Conservation (phyloP, 345 rosid species). For the Melastoma malabathricum region DNA sequence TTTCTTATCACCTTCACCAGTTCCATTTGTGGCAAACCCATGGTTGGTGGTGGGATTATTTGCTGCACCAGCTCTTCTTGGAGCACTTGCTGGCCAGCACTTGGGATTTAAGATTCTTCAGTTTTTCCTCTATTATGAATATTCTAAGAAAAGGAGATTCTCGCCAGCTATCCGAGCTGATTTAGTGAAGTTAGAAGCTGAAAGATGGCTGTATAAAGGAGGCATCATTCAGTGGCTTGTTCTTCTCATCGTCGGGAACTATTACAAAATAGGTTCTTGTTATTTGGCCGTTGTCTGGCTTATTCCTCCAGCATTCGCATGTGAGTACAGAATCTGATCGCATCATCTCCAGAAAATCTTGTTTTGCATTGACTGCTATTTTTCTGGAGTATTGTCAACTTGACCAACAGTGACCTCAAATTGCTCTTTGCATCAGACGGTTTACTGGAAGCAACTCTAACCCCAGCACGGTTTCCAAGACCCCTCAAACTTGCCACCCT, state of each 20-base stretch:
- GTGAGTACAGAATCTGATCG: constrained; percentile 34
- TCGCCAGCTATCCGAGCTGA: constrained; percentile 33
- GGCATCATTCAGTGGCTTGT: constrained; percentile 80
- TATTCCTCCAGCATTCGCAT: constrained; percentile 87
- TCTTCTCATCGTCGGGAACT: constrained; percentile 58
- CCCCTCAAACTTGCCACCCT: constrained; percentile 93
- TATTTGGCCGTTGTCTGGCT: constrained; percentile 83
- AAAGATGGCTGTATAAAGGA: constrained; percentile 87
- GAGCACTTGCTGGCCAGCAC: constrained; percentile 86
- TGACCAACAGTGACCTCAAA: too few relatives aligned
- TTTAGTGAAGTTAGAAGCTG: constrained; percentile 69
- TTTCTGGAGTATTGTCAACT: too few relatives aligned
- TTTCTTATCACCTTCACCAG: constrained; percentile 54
- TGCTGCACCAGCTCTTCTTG: constrained; percentile 77
- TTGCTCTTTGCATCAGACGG: constrained; percentile 47
- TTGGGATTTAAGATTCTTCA: constrained; percentile 46
- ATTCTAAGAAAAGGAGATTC: constrained; percentile 34
- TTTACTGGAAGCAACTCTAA: constrained; percentile 80
- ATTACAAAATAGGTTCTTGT: constrained; percentile 64
- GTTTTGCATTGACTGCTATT: neutral
- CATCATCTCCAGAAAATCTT: neutral
- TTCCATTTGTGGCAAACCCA: constrained; percentile 71
- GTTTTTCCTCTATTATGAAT: constrained; percentile 31
- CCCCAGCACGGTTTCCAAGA: constrained; percentile 70
- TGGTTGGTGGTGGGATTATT: constrained; percentile 76